Evolutionary conservation across 2,329 filamentous ascomycete genomes (phyloP), one percentile per base, ranked within the genome.

Genomic region (Sarocladiaceae sp.): DNA sequence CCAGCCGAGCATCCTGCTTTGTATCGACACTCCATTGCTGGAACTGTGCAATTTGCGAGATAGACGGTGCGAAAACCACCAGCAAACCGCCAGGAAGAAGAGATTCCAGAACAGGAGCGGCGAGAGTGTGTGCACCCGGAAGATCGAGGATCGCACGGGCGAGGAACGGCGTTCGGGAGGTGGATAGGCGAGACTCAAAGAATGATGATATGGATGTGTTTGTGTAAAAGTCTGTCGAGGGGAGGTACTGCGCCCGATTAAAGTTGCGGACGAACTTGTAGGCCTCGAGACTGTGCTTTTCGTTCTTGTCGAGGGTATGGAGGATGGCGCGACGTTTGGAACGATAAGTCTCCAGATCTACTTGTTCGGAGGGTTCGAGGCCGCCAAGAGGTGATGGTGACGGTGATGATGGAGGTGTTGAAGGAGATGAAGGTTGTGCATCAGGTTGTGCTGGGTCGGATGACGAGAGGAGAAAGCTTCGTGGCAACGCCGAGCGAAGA

Each of bases 1-100:
- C 83, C 8, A 84, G 66, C 23, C 75, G 65, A 20, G 79, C 51
- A 15, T 81, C 80, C 51, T 89, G 69, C 2, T 66, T 68, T 12
- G 79, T 70, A 25, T 76, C 68, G 53, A 76, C 77, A 28, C 83
- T 51, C 69, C 69, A 71, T 18, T 61, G 53, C 35, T 66, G 61
- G 54, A 85, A 87, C 4, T 83, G 77, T 36, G 78, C 82, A 52
- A 93, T 86, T 65, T 93, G 89, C 10, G 88, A 91, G 54, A 94
- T 83, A 59, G 83, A 89, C 0, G 89, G 89, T 57, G 83, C 84
- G 69, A 91, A 94, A 1, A 90, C 75, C 13, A 87, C 73, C 28
- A 93, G 71, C 8, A 80, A 71, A 0, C 84, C 88, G 60, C 87
- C 80, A 2, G 79, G 74, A 35, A 79, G 79, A 51, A 94, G 67